Base-by-base conservation (phyloP, 352 stramenopile species). In the Phytopythium montanum region DNA sequence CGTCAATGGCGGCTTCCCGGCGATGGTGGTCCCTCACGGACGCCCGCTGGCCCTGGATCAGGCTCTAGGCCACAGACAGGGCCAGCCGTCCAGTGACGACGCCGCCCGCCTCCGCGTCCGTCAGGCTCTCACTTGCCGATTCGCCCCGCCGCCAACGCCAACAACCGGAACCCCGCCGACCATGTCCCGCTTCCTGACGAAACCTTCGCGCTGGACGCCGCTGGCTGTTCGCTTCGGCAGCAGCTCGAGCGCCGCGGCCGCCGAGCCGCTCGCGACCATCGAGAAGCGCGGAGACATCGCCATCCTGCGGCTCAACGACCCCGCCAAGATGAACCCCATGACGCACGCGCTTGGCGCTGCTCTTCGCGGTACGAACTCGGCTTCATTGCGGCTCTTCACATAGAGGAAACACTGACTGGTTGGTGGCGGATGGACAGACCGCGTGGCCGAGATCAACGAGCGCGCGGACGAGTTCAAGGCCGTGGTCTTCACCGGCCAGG, bases 271-370 rank as follows among this genome's bases (percentile, higher is more conserved):
- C 21, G 76, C 82, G 62, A 82, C 74, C 54, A 66, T 87, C 25
- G 74, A 87, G 65, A 72, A 76, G 68, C 59, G 66, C 36, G 74
- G 74, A 8, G 52, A 58, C 42, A 69, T 87, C 49, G 76, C 66
- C 13, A 75, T 87, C 46, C 53, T 87, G 67, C 73, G 72, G 0
- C 66, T 97, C 10, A 88, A 96, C 53, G 79, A 92, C 41, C 87
- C 86, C 0, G 72, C 78, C 63, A 88, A 80, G n/a, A 72, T 93
- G 46, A 97, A 97, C 72, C 81, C 90, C 14, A 79, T 97, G 69
- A 97, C 90, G 2, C 66, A 75, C 3, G 73, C 88, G 59, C 91
- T 97, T 76, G 90, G 87, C 54, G 62, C 76, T n/a, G 72, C 72
- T 2, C 65, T 87, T 18, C 54, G 78, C 72, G 77, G 77, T 87